A percentile compares a stretch with the other conserved stretches of the same genome.
Evolutionary conservation across 805 yeast species (phyloP).

Genomic region (Metschnikowia picachoensis): DNA sequence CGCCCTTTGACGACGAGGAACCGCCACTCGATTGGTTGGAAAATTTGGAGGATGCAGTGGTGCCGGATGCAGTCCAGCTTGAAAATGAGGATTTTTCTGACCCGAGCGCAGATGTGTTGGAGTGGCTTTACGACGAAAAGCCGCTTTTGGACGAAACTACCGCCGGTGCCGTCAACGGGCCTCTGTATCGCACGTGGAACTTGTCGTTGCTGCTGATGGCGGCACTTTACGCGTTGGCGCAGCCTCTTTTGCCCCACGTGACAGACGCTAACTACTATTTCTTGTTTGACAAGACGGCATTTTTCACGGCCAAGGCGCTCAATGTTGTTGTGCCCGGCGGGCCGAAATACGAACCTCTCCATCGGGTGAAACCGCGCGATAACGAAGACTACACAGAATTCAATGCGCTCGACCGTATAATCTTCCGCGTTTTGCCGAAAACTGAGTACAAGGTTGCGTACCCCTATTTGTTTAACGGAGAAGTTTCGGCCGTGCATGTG

Average conservation of each 20-base stretch:
- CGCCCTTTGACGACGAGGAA: conserved; percentile 97
- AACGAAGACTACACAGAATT: conserved; percentile 83
- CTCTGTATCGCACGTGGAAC: conserved; percentile 71
- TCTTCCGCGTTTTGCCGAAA: conserved; percentile 69
- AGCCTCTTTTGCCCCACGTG: conserved; percentile 64
- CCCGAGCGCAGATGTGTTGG: conserved; percentile 47
- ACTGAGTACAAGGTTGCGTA: conserved; percentile 85
- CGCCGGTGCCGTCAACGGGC: conserved; percentile 58
- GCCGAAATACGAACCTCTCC: conserved; percentile 88
- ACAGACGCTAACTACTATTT: conserved; percentile 58
- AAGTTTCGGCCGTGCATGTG: conserved; percentile 60
- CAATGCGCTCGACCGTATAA: conserved; percentile 81
- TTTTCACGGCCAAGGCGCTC: conserved; percentile 87
- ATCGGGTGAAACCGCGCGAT: conserved; percentile 56
- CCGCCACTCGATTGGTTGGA: conserved; percentile 86
- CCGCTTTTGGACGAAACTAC: conserved; percentile 58
- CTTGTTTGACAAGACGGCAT: conserved; percentile 73
- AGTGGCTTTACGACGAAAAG: conserved; percentile 78
- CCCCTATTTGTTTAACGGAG: conserved; percentile 79
- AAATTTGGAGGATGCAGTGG: conserved; percentile 67
- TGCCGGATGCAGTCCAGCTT: conserved; percentile 65
- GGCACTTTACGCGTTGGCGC: conserved; percentile 59
- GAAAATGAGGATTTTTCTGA: conserved; percentile 48
- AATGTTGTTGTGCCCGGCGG: conserved; percentile 91
- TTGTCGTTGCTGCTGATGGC: conserved; percentile 60